These are phyloP conservation scores for Candida bentonensis DNA, from an alignment of 805 yeast genomes.

Conservation along the genomic window DNA sequence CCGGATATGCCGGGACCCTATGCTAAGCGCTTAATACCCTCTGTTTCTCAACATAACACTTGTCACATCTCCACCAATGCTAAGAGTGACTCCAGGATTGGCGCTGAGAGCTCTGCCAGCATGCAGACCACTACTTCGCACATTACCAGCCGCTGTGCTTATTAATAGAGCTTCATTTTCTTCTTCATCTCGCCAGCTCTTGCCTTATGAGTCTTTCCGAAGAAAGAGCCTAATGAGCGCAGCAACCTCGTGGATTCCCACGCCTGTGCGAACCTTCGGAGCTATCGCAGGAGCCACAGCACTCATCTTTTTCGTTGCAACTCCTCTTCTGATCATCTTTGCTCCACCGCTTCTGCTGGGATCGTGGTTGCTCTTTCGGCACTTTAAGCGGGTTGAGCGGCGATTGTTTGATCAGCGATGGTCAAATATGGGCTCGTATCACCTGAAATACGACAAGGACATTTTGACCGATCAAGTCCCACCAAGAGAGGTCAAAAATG, in stretches of 20 bases:
- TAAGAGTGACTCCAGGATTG: too few relatives aligned
- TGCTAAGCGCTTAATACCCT: too few relatives aligned
- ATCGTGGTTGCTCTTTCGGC: neutral
- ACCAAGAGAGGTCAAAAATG: neutral
- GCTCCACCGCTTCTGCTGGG: neutral
- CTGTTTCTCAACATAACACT: too few relatives aligned
- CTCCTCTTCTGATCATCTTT: neutral
- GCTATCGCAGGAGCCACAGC: neutral
- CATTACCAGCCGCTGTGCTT: too few relatives aligned
- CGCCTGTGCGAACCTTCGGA: neutral
- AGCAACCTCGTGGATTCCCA: neutral
- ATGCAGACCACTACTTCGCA: too few relatives aligned
- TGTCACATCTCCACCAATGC: too few relatives aligned
- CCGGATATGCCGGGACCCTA: too few relatives aligned
- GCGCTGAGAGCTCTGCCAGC: too few relatives aligned
- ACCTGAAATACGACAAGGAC: neutral
- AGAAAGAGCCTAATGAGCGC: neutral
- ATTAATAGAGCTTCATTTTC: neutral
- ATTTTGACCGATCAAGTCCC: conserved; percentile 1
- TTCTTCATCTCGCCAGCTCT: neutral
- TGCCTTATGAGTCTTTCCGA: neutral
- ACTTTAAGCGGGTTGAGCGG: neutral
- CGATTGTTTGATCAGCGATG: neutral
- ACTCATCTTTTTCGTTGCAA: neutral
- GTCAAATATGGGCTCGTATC: neutral